Percentiles rank a stretch among this genome's conserved stretches.
Conservation (phyloP, 768 basidiomycete species). For the Mrakia frigida region DNA sequence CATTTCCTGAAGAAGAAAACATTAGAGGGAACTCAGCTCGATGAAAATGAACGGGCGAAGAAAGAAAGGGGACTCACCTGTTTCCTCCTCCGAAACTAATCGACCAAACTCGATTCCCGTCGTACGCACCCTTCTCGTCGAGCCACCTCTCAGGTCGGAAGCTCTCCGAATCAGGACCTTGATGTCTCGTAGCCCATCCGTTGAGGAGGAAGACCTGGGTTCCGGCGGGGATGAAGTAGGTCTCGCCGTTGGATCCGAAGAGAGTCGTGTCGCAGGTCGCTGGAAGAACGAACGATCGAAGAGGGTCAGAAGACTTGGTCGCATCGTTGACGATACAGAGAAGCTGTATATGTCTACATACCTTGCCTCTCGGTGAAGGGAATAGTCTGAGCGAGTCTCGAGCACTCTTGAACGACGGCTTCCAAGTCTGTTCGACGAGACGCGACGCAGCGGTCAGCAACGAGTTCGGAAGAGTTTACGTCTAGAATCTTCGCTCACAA, state of each 20-base stretch:
- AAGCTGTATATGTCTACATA: no score
- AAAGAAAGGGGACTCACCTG: neutral
- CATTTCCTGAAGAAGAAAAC: neutral
- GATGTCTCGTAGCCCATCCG: neutral
- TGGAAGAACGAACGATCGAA: neutral
- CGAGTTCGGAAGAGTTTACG: neutral
- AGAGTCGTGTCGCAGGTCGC: constrained; percentile 10
- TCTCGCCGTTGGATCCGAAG: neutral
- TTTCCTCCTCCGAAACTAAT: neutral
- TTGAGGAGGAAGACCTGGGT: constrained; percentile 20
- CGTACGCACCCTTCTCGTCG: constrained; percentile 12
- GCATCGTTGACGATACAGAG: no score
- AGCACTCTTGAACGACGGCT: constrained; percentile 18
- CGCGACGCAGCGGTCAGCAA: no score
- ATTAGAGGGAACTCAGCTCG: neutral
- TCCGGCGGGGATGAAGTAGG: neutral
- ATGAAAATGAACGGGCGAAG: no score
- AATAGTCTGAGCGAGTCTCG: neutral
- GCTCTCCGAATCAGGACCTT: neutral
- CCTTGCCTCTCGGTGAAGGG: constrained; percentile 1
- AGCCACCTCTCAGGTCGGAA: constrained; percentile 23
- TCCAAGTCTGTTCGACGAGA: neutral
- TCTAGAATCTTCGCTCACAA: no score
- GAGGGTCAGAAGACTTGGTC: no score
- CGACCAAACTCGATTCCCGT: neutral